Conservation (phyloP, 208 protist genomes). For the Crithidia bombi region DNA sequence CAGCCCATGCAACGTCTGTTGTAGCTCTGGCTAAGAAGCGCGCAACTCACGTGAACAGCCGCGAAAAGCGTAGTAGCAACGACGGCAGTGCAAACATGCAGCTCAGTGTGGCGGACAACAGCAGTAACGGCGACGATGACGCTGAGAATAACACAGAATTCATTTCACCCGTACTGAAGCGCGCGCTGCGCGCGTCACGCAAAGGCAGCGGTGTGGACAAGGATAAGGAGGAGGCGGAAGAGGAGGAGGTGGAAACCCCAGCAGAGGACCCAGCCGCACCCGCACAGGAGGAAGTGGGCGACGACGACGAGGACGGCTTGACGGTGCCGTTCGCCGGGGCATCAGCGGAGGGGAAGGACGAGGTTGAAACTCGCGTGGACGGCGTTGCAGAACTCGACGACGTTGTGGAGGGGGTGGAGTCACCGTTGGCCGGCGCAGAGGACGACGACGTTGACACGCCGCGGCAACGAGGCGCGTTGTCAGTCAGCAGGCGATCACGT, state of each 20-base stretch:
- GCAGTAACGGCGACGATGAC: background rate
- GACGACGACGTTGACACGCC: constrained; percentile 14
- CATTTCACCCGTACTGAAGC: background rate
- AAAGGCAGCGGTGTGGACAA: background rate
- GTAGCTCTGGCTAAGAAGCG: no score
- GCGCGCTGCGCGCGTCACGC: background rate
- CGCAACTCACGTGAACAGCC: no score
- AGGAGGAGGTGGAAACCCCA: constrained; percentile 9
- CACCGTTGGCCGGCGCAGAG: background rate
- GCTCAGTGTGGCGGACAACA: background rate
- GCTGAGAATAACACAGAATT: background rate
- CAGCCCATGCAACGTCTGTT: no score
- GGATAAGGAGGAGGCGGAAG: constrained; percentile 7
- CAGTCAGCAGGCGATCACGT: no score
- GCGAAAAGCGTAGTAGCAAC: background rate
- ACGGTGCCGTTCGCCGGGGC: no score
- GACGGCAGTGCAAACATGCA: background rate
- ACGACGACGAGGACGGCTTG: constrained; percentile 4
- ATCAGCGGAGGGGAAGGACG: no score
- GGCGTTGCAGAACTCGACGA: constrained; percentile 7
- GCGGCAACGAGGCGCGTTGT: background rate
- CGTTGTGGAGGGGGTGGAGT: background rate
- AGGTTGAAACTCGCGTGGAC: constrained; percentile 1
- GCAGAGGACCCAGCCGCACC: constrained; percentile 8
- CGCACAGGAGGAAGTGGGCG: constrained; percentile 20